phyloP scores from a whole-genome alignment of 2,329 filamentous ascomycete genomes.

The Exophiala lecanii-corni region DNA sequence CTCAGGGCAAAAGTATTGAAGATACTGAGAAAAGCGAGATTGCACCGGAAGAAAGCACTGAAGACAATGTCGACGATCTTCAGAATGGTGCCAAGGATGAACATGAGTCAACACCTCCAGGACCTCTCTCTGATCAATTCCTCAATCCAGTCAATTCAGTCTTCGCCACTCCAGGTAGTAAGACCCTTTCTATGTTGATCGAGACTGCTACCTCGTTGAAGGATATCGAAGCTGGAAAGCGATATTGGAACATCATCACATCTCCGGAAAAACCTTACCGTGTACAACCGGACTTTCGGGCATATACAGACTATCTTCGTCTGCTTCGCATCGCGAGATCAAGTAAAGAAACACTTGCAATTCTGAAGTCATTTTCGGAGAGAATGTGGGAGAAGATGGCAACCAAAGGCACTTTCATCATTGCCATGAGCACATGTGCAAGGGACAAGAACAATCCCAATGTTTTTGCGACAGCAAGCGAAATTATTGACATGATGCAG shows the following conservation, averaged over 20 bases:
- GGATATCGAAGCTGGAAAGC: constrained; percentile 57
- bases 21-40: background rate
- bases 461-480: constrained; percentile 59
- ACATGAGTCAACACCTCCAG: background rate
- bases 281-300: constrained; percentile 67
- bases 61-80: background rate
- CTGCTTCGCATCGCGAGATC: constrained; percentile 62
- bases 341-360: constrained; percentile 56
- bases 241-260: constrained; percentile 75
- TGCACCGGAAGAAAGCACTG: background rate
- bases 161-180: constrained; percentile 48
- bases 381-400: constrained; percentile 41
- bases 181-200: constrained; percentile 64
- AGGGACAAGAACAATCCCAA: constrained; percentile 73
- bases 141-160: constrained; percentile 4
- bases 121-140: background rate
- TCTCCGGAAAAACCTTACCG: constrained; percentile 41
- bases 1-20: constrained; percentile 36
- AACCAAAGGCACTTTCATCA: constrained; percentile 56
- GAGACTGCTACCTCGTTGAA: constrained; percentile 58
- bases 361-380: constrained; percentile 51
- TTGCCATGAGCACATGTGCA: constrained; percentile 69
- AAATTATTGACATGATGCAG: constrained; percentile 62
- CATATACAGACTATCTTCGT: constrained; percentile 65
- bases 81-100: background rate